phyloP scores from a whole-genome alignment of 345 rosid genomes.

The Lenwebbia sp. region DNA sequence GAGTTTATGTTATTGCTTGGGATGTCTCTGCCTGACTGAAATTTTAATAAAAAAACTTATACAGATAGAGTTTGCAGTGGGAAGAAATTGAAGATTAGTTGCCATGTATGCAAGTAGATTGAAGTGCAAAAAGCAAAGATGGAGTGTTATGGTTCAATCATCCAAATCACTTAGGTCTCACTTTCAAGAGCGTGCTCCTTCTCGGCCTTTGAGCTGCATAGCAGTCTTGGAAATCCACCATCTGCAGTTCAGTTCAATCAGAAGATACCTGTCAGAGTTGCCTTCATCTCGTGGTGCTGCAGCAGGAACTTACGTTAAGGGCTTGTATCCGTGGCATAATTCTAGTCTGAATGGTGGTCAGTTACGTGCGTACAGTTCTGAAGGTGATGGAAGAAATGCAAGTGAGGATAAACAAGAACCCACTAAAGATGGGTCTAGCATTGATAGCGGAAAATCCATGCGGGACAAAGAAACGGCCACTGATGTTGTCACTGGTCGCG shows the following conservation, averaged over 20 bases:
- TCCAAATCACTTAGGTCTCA: constrained; percentile 31
- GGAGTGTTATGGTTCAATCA: constrained; percentile 39
- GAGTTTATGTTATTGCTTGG: background rate
- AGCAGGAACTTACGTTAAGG: constrained; percentile 8
- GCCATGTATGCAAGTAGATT: constrained; percentile 63
- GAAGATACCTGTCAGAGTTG: constrained; percentile 21
- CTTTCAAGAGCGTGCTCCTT: constrained; percentile 16
- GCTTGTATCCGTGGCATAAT: background rate
- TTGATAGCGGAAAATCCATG: constrained; percentile 32
- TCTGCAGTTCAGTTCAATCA: constrained; percentile 16
- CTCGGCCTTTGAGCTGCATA: constrained; percentile 16
- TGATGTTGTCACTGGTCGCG: constrained; percentile 20
- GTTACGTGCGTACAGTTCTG: constrained; percentile 58
- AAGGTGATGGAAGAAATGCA: constrained; percentile 78
- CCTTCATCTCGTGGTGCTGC: constrained; percentile 10
- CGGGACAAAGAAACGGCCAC: constrained; percentile 16
- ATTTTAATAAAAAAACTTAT: background rate
- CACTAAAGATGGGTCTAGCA: constrained; percentile 28
- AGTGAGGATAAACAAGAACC: constrained; percentile 56
- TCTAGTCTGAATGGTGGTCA: constrained; percentile 19
- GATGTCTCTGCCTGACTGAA: background rate
- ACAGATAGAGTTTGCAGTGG: background rate
- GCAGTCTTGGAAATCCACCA: constrained; percentile 7
- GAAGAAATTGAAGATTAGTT: constrained; percentile 2
- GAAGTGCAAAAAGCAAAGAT: constrained; percentile 48